Conservation (phyloP, 441 rosid species). For the Jatropha multifida region DNA sequence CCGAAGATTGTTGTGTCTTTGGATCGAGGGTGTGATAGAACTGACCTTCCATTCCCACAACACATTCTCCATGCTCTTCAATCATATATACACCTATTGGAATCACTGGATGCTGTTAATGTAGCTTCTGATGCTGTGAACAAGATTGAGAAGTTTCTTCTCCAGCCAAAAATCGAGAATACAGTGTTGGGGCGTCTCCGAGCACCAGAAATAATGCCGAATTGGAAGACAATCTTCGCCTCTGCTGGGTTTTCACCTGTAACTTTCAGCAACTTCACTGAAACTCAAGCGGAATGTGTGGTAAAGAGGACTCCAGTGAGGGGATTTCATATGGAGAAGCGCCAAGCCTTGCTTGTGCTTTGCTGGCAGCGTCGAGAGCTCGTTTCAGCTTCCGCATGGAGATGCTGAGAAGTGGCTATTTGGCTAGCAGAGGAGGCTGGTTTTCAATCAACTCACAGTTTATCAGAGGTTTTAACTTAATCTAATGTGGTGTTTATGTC, state of each 20-base stretch:
- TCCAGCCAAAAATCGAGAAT: conserved; percentile 59
- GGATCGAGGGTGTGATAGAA: conserved; percentile 53
- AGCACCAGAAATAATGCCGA: conserved; percentile 39
- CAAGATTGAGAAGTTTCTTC: conserved; percentile 60
- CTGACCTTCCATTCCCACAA: conserved; percentile 54
- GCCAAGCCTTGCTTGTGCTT: conserved; percentile 54
- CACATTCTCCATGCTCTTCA: conserved; percentile 53
- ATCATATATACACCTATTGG: conserved; percentile 46
- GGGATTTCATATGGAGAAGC: conserved; percentile 72
- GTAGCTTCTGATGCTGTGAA: conserved; percentile 41
- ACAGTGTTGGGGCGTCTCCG: conserved; percentile 45
- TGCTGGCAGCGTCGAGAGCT: conserved; percentile 69
- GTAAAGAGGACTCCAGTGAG: conserved; percentile 50
- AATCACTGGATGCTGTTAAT: conserved; percentile 61
- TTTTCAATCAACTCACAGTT: conserved; percentile 27
- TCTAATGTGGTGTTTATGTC: conserved; percentile 26
- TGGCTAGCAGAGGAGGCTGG: conserved; percentile 31
- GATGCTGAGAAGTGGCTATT: conserved; percentile 37
- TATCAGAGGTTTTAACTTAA: conserved; percentile 31
- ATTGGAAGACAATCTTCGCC: conserved; percentile 45
- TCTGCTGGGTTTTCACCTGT: conserved; percentile 54
- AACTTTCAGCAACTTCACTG: conserved; percentile 57
- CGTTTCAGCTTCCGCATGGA: conserved; percentile 68
- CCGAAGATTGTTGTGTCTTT: conserved; percentile 62
- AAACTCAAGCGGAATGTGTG: conserved; percentile 66